Percentiles rank a stretch among this genome's conserved stretches.
phyloP scores from a whole-genome alignment of 805 yeast species.

The Ogataea naganishii region DNA sequence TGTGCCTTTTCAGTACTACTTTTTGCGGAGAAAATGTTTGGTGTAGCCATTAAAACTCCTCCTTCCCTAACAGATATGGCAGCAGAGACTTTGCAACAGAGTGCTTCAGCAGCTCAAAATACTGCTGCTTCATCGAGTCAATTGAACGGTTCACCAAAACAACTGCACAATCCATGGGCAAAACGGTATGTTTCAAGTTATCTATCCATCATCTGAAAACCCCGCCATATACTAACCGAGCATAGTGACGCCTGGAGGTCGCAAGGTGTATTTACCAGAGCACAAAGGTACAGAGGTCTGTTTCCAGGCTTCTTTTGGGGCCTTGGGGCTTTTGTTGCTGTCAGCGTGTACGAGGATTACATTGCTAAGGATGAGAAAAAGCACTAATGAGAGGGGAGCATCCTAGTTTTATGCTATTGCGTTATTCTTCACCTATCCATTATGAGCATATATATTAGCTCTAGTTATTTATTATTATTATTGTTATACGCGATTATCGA shows the following conservation, averaged over 20 bases:
- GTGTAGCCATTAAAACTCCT: no score
- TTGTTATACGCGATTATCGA: no score
- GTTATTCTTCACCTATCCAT: no score
- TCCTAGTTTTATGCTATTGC: no score
- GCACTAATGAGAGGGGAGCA: conserved; percentile 11
- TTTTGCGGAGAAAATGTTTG: no score
- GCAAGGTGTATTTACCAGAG: conserved; percentile 70
- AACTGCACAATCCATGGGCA: conserved; percentile 1
- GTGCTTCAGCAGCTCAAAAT: neutral
- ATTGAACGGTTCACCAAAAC: neutral
- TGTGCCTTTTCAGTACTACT: no score
- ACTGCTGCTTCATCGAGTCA: neutral
- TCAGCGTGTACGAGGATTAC: conserved; percentile 53
- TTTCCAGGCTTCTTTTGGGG: conserved; percentile 82
- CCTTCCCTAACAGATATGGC: no score
- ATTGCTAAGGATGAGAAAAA: conserved; percentile 27
- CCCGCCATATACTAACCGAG: neutral
- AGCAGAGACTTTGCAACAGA: no score
- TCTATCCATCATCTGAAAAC: neutral
- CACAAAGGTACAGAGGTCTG: conserved; percentile 57
- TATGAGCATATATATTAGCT: no score
- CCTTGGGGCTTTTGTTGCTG: conserved; percentile 61
- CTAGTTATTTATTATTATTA: no score
- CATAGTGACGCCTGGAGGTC: conserved; percentile 86
- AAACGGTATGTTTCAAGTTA: neutral